Base-by-base conservation (phyloP, 1,284 basidiomycete genomes). In the Cystobasidium sp. region DNA sequence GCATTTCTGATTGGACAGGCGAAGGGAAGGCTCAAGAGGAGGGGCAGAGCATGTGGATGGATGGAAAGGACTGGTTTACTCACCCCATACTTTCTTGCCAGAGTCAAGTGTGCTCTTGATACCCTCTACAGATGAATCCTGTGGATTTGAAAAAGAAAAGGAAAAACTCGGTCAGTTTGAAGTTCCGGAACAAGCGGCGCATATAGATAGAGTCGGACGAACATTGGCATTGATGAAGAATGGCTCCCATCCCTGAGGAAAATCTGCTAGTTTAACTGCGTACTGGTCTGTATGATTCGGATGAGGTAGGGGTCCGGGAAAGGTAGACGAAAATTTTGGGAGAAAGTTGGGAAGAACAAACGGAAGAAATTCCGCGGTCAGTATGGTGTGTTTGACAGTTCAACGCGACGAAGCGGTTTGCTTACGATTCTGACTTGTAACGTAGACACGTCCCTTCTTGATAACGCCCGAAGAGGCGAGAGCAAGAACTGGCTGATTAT, bases 401-500 rank as follows among this genome's bases (percentile, higher is more conserved):
- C 31, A 56, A 7, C 51, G 56, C 37, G 58, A 58, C 20, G n/a
- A 51, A 31, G 31, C 31, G 31, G 16, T 24, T 37, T 51, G 46
- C 86, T 77, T 81, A 91, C 93, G 84, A 78, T 84, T 84, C 80
- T 84, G 84, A 47, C 81, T 90, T 0, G 96, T 99, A 66, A 99
- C 95, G 84, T 98, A 99, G 59, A 99, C 95, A 55, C 96, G 88
- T 20, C 96, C 97, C 63, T 95, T 93, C 81, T 89, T 92, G 85
- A 98, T 94, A 41, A 91, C 93, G 4, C 95, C 94, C 8, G 91
- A 88, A 49, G 88, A 90, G 46, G 93, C 92, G 68, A 98, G 86
- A 31, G 96, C 96, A 46, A 99, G 87, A 18, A 99, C 96, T 52
- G 96, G 96, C 83, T 99, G 96, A 83, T 99, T 99, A 84, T 99